Conservation (phyloP, 306 rosid genomes). For the Prinsepia uniflora region DNA sequence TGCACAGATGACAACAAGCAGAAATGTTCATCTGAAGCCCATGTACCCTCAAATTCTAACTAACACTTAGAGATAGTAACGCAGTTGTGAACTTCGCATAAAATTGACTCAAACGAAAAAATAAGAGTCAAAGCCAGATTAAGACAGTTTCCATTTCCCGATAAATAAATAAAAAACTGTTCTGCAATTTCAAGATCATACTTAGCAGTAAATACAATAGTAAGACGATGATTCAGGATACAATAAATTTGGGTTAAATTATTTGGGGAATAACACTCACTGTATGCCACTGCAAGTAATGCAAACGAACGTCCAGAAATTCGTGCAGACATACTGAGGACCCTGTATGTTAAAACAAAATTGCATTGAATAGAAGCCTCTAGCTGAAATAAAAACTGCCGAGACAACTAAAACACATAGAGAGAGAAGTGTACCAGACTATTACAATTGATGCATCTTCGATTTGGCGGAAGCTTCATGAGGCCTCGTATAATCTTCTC, state of each 20-base stretch:
- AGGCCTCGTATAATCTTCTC: slow-evolving; percentile 85
- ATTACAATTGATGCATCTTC: slow-evolving; percentile 76
- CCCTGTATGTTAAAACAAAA: slow-evolving; percentile 42
- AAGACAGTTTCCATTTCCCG: not conserved
- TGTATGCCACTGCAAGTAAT: slow-evolving; percentile 81
- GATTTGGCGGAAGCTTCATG: slow-evolving; percentile 87
- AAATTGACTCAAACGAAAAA: not conserved
- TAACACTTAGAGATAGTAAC: not conserved
- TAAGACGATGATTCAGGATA: not conserved
- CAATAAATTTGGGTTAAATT: not conserved
- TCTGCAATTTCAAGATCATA: not conserved
- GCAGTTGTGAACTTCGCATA: not conserved
- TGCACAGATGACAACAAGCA: not conserved
- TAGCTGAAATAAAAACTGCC: not conserved
- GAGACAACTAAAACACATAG: not conserved
- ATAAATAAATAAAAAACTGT: not conserved
- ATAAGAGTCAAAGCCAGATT: not conserved
- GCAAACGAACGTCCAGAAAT: slow-evolving; percentile 73
- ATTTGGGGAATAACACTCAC: slow-evolving; percentile 40
- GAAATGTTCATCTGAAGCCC: not conserved
- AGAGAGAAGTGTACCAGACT: slow-evolving; percentile 40
- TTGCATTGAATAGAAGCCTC: not conserved
- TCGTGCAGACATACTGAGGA: slow-evolving; percentile 79
- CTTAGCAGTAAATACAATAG: not conserved
- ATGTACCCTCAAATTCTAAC: not conserved